Percentiles rank a stretch among this genome's conserved stretches.
These are phyloP conservation scores for Tricholoma saponaceum DNA, from an alignment of 768 basidiomycete genomes.

Conservation along the genomic window DNA sequence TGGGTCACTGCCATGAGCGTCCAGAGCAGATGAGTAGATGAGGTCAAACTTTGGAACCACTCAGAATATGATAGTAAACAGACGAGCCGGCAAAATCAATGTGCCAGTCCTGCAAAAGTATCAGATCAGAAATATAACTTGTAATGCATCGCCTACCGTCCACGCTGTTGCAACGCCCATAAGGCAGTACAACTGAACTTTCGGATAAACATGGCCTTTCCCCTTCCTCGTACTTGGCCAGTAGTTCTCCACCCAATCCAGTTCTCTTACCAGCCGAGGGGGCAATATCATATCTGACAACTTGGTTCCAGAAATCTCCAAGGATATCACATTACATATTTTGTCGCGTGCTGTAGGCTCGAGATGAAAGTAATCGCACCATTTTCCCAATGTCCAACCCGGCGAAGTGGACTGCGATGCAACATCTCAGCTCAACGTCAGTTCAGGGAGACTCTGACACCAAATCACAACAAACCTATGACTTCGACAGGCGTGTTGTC, in stretches of 20 bases:
- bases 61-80: slow-evolving; percentile 94
- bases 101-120: slow-evolving; percentile 89
- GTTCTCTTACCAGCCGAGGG: slow-evolving; percentile 77
- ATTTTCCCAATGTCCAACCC: slow-evolving; percentile 87
- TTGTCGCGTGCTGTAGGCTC: slow-evolving; percentile 73
- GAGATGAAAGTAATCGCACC: slow-evolving; percentile 82
- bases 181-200: slow-evolving; percentile 93
- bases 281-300: slow-evolving; percentile 78
- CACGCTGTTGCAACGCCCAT: slow-evolving; percentile 94
- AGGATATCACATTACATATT: slow-evolving; percentile 90
- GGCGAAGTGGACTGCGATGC: slow-evolving; percentile 81
- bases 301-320: slow-evolving; percentile 87
- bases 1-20: slow-evolving; percentile 24
- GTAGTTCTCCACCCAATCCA: slow-evolving; percentile 97
- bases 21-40: neutral
- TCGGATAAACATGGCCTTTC: slow-evolving; percentile 75
- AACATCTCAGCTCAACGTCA: slow-evolving; percentile 55
- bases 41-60: slow-evolving; percentile 70
- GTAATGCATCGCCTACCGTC: slow-evolving; percentile 60
- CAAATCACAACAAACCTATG: slow-evolving; percentile 57
- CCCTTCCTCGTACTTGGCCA: slow-evolving; percentile 83
- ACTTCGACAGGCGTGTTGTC: slow-evolving; percentile 82
- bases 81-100: slow-evolving; percentile 97
- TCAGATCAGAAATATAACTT: neutral
- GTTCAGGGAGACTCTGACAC: neutral